These are phyloP conservation scores for Aspergillus terreus DNA, from an alignment of 2,329 filamentous ascomycete genomes.

Conservation along the genomic window DNA sequence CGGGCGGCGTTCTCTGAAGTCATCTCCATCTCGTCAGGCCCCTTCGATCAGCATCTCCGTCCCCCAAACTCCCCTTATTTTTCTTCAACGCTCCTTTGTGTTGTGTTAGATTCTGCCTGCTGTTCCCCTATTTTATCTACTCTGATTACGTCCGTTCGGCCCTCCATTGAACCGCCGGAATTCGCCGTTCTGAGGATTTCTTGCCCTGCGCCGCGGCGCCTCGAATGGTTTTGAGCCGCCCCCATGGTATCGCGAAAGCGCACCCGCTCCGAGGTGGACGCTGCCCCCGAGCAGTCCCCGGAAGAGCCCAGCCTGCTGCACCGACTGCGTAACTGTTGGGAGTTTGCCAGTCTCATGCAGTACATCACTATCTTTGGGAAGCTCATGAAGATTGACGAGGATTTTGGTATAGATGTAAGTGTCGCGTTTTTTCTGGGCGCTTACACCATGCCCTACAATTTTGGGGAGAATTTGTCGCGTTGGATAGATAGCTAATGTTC, in stretches of 20 bases:
- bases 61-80: neutral
- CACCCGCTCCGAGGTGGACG: constrained; percentile 53
- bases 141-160: neutral
- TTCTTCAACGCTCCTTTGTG: neutral
- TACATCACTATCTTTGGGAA: constrained; percentile 90
- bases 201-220: constrained; percentile 22
- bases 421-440: neutral
- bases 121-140: neutral
- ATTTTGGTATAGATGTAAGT: constrained; percentile 82
- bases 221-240: constrained; percentile 28
- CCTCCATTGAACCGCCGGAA: neutral
- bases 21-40: constrained; percentile 25
- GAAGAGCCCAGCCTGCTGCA: constrained; percentile 51
- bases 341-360: constrained; percentile 90
- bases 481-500: constrained; percentile 10
- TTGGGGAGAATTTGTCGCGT: constrained; percentile 3
- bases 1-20: constrained; percentile 20
- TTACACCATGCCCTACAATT: constrained; percentile 8
- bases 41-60: constrained; percentile 6
- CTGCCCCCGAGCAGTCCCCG: constrained; percentile 39
- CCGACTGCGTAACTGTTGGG: constrained; percentile 84
- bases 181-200: constrained; percentile 4
- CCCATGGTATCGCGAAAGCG: constrained; percentile 55
- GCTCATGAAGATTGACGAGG: constrained; percentile 82
- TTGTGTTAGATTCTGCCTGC: neutral